Evolutionary conservation across 257 asterid species (phyloP), one percentile per base, ranked within the genome.

Genomic region (Eucommia ulmoides): DNA sequence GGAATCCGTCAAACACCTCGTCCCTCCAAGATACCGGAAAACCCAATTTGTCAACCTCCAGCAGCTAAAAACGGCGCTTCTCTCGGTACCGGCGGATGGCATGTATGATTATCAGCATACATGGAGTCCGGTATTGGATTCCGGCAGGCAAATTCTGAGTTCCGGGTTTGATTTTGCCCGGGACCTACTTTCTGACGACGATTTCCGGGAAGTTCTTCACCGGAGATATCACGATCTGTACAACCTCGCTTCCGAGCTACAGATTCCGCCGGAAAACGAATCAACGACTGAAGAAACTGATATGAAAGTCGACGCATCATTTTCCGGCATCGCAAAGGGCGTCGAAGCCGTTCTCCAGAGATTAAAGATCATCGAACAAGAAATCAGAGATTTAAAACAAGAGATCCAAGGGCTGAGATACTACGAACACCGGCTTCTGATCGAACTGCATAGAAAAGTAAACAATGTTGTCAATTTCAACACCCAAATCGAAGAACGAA

Each of bases 51-150:
- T 68, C 14, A 52, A 69, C 19, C 67, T 74, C 45, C 93, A 78
- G 47, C 83, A 65, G 23, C 42, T 87, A 19, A 87, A 79, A 63
- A 76, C 61, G 52, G 93, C 85, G 11, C 59, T 87, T 47, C 91
- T 83, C 64, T 78, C 88, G 1, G 82, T 87, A 21, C 87, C 97
- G 24, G 94, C 94, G 18, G 97, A 87, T 22, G 22, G 66, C 59
- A 83, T 87, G 63, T 83, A 87, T 22, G 94, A 87, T 45, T 87
- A 83, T 75, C 97, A 87, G 68, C 97, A 81, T 66, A 83, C 94
- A 0, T 87, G 94, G 97, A 84, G 60, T 45, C 61, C 82, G 5
- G 26, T 72, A 20, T 22, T 52, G 18, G 83, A 87, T 44, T 78
- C 87, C 15, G 89, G 87, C n/a, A 76, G 60, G 70, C 21, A 56